Base-by-base conservation (phyloP, 371 early-diverging fungal species). In the Smittium mucronatum region DNA sequence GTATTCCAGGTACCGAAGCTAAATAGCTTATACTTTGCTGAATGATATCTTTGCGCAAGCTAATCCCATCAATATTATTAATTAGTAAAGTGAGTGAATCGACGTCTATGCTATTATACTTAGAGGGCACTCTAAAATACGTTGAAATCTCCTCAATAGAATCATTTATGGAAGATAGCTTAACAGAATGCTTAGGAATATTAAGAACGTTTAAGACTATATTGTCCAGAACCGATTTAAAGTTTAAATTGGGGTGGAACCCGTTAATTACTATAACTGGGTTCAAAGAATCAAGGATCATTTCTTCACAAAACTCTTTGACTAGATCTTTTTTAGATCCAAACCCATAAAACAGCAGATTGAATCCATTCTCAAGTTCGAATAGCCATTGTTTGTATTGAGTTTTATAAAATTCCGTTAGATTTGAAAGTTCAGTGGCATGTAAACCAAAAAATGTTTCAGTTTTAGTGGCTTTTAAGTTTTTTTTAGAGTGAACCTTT, bases 1-100 rank as follows among this genome's bases (percentile, higher is more conserved):
- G 86, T 26, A 97, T 83, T 58, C 83, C 76, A 2, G 86, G 84
- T 63, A 81, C 81, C 17, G 79, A 76, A 0, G 92, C 90, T 1
- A 97, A 78, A 57, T 80, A 75, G 0, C 88, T 79, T 17, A 68
- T n/a, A 31, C 36, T 11, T n/a, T 31, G n/a, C 47, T 68, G 69
- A 1, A 82, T 74, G 25, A 81, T 81, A 58, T 88, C 89, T 47
- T 84, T 84, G 1, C 93, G 87, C n/a, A 97, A 75, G 28, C 81
- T 81, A n/a, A 82, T 71, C 0, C 93, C 96, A 70, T 97, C 96
- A 69, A 97, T 87, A 72, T 91, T 93, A 79, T 95, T 93, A n/a
- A 95, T 76, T 17, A 94, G 71, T 2, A 97, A 70, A 72, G 86
- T 91, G 33, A 94, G 36, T 34, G n/a, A 2, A 2, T 65, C 65